Evolutionary conservation across 768 basidiomycete genomes (phyloP), one percentile per base, ranked within the genome.

Genomic region (Mycena vitilis): DNA sequence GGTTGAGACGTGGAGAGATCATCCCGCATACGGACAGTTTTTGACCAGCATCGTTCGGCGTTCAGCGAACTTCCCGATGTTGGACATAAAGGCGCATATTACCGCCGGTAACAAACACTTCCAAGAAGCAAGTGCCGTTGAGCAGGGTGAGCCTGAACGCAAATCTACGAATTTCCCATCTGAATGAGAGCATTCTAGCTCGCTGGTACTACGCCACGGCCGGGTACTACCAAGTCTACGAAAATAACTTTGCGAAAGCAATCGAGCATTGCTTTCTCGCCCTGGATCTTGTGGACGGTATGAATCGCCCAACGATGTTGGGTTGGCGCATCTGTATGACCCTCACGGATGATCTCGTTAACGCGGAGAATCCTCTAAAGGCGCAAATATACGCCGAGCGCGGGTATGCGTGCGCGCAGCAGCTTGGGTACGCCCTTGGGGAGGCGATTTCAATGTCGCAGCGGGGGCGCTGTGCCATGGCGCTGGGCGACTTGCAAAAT

Each of bases 361-460:
- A 15, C 13, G 15, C 57, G 37, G 57, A 38, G n/a, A 30, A 45
- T 58, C 42, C 42, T 1, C 5, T 56, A 6, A 38, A 54, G 30
- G 53, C 13, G 11, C 5, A 38, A 18, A 20, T 37, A 12, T 54
- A 54, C 38, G 53, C 53, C 8, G 18, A 37, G 20, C 37, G 36
- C 10, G 53, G 34, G 7, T 37, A 37, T 7, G 20, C 18, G 38
- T 54, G 36, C 25, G 53, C 53, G 8, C 20, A 8, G 36, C 4
- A 36, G 34, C 53, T 54, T 20, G 36, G 36, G 1, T 36, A 54
- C 36, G 25, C 36, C 16, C 5, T 37, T 1, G 53, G 53, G 18
- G n/a, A 63, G 45, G 58, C 42, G 13, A 13, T 23, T 47, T 57
- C 22, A 10, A 8, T 48, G 45, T 44, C 20, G 10, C 53, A 65